These are phyloP conservation scores for Mycena epipterygia DNA, from an alignment of 768 basidiomycete species.

Conservation along the genomic window DNA sequence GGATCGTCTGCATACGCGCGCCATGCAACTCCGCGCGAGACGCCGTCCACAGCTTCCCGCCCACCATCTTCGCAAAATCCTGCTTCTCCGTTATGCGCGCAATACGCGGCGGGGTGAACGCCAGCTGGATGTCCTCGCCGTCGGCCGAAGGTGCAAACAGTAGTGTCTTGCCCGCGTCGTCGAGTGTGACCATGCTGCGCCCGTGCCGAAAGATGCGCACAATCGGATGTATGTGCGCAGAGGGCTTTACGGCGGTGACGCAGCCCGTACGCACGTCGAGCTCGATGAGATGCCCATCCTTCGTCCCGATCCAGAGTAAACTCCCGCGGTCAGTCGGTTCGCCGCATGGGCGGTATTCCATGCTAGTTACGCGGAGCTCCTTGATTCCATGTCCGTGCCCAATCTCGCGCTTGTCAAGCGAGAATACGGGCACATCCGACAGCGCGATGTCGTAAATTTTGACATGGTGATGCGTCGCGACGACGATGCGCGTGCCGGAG, in stretches of 20 bases:
- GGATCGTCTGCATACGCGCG: slow-evolving; percentile 76
- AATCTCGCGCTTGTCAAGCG: slow-evolving; percentile 73
- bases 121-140: slow-evolving; percentile 60
- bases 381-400: slow-evolving; percentile 59
- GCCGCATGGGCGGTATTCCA: slow-evolving; percentile 79
- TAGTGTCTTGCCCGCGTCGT: slow-evolving; percentile 87
- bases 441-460: slow-evolving; percentile 72
- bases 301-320: slow-evolving; percentile 89
- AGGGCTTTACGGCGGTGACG: slow-evolving; percentile 69
- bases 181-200: slow-evolving; percentile 81
- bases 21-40: slow-evolving; percentile 65
- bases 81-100: slow-evolving; percentile 85
- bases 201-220: slow-evolving; percentile 82
- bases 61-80: slow-evolving; percentile 82
- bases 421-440: slow-evolving; percentile 59
- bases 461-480: slow-evolving; percentile 70
- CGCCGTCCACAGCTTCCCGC: slow-evolving; percentile 88
- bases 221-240: slow-evolving; percentile 76
- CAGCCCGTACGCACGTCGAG: slow-evolving; percentile 76
- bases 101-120: slow-evolving; percentile 65
- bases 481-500: slow-evolving; percentile 70
- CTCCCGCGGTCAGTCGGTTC: slow-evolving; percentile 66
- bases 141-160: slow-evolving; percentile 69
- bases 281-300: slow-evolving; percentile 90
- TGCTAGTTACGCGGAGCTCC: slow-evolving; percentile 78